These are phyloP conservation scores for Porphyrellus cyaneotinctus DNA, from an alignment of 768 basidiomycete species.

Conservation along the genomic window DNA sequence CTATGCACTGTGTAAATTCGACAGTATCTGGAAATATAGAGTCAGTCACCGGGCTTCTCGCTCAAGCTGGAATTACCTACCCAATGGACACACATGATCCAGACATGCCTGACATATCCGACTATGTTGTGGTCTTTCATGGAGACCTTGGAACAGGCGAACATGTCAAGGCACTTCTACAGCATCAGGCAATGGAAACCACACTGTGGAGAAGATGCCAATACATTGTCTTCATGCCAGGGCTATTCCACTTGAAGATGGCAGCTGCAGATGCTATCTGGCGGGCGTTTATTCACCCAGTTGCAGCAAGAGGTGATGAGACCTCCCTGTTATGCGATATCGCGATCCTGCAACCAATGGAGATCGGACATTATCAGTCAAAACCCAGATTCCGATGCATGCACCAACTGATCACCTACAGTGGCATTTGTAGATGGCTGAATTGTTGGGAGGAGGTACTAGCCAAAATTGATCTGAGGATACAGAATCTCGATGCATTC, in stretches of 20 bases:
- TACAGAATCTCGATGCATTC: background rate
- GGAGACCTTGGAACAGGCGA: background rate
- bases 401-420: slow-evolving; percentile 36
- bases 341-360: slow-evolving; percentile 24
- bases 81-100: background rate
- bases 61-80: background rate
- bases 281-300: slow-evolving; percentile 10
- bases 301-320: background rate
- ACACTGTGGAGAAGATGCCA: slow-evolving; percentile 31
- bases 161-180: background rate
- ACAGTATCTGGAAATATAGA: slow-evolving; percentile 1
- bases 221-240: slow-evolving; percentile 31
- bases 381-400: slow-evolving; percentile 35
- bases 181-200: background rate
- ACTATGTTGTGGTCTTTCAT: background rate
- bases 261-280: slow-evolving; percentile 23
- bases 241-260: slow-evolving; percentile 36
- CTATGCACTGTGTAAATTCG: background rate
- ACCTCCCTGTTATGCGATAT: slow-evolving; percentile 20
- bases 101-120: background rate
- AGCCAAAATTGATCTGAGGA: background rate
- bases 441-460: background rate
- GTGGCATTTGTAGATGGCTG: slow-evolving; percentile 16
- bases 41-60: background rate
- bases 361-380: slow-evolving; percentile 28